Percentiles rank a stretch among this genome's conserved stretches.
Evolutionary conservation across 176 grass and related monocot genomes (phyloP).

Genomic region (Stipa capillata): DNA sequence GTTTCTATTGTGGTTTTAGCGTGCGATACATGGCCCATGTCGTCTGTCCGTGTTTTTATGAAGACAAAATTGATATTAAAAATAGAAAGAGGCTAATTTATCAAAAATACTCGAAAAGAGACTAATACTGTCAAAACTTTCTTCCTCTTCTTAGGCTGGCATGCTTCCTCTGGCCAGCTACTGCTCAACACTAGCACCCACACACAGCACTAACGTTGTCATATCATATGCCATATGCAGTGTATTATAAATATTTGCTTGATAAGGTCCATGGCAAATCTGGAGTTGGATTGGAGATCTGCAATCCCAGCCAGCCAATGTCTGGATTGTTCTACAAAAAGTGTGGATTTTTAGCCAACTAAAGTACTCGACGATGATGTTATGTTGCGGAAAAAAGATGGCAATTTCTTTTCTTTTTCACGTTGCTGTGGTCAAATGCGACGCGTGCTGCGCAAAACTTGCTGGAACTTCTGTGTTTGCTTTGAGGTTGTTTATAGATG

Average conservation of each 20-base stretch:
- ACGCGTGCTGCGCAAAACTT: not conserved
- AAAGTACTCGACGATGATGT: not conserved
- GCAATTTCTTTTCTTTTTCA: not conserved
- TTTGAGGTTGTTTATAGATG: not conserved
- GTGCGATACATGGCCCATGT: too few species aligned
- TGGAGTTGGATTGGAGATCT: not conserved
- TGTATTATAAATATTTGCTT: not conserved
- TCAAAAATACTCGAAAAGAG: too few species aligned
- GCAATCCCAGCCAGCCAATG: not conserved
- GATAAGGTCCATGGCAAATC: not conserved
- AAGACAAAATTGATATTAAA: too few species aligned
- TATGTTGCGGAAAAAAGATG: not conserved
- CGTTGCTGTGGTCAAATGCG: not conserved
- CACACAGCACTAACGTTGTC: not conserved
- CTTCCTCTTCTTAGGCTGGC: not conserved
- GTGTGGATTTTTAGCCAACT: not conserved
- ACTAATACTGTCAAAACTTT: too few species aligned
- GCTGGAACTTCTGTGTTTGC: slow-evolving; percentile 16
- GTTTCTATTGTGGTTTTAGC: too few species aligned
- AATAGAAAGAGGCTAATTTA: too few species aligned
- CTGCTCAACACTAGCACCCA: not conserved
- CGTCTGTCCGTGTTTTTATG: too few species aligned
- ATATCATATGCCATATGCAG: not conserved
- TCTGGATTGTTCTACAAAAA: not conserved
- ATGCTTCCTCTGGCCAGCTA: not conserved